These are phyloP conservation scores for Xylogone sp. DNA, from an alignment of 2,329 filamentous ascomycete species.

Conservation along the genomic window DNA sequence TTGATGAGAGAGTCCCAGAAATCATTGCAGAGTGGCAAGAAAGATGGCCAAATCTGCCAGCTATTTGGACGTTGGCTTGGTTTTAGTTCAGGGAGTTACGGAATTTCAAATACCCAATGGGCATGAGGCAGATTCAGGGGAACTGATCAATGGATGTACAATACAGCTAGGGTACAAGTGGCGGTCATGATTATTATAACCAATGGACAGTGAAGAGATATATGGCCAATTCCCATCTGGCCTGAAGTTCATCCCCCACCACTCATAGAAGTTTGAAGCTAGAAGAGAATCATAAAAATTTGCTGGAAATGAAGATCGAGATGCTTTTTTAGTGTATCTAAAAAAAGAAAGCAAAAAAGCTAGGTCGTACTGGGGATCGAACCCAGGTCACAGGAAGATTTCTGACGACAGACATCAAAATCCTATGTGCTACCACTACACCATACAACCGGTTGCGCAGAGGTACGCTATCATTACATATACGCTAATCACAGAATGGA, in stretches of 20 bases:
- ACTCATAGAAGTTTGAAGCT: too few species aligned
- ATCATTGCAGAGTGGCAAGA: conserved; percentile 93
- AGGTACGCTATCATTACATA: neutral
- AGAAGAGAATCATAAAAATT: too few species aligned
- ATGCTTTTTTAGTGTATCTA: too few species aligned
- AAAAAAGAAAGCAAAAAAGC: too few species aligned
- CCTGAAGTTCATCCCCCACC: too few species aligned
- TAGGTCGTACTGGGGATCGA: neutral
- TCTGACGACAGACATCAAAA: neutral
- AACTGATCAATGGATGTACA: too few species aligned
- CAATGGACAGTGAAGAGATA: too few species aligned
- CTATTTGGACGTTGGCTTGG: conserved; percentile 94
- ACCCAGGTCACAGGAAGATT: neutral
- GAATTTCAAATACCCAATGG: neutral
- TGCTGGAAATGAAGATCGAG: too few species aligned
- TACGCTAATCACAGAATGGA: neutral
- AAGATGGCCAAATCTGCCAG: conserved; percentile 85
- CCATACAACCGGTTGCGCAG: neutral
- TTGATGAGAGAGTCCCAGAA: conserved; percentile 91
- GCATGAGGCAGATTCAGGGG: neutral
- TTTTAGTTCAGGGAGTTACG: conserved; percentile 47
- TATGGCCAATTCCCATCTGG: too few species aligned
- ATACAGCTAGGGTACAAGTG: too few species aligned
- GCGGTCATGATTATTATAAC: too few species aligned
- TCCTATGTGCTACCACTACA: neutral